Base-by-base conservation (phyloP, 2,329 filamentous ascomycete species). In the Zasmidium angulare region DNA sequence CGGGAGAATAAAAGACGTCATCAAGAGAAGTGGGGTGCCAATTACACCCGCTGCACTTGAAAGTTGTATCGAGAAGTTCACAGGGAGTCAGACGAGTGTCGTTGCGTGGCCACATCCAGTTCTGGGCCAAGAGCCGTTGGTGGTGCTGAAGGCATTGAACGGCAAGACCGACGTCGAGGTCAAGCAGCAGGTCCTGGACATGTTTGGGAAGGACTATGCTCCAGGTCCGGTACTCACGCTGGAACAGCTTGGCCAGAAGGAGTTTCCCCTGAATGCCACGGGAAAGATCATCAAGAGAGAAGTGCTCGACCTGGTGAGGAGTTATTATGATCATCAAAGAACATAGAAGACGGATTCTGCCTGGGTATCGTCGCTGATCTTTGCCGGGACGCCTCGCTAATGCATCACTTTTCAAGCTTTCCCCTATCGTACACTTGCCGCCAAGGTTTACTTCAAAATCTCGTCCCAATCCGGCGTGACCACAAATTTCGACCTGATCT, bases 401-500 rank as follows among this genome's bases (percentile, higher is more conserved):
- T 49, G 46, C 48, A 11, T 7, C 21, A 6, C 48, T 6, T 29
- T 43, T 43, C 36, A 17, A 43, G 12, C 36, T 19, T 19, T 43
- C 12, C 11, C 11, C 3, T 9, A 14, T 3, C 36, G n/a, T 17
- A 43, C 36, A 7, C n/a, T 43, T 43, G 9, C 4, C 11, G 20
- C 20, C 2, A 24, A 31, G 17, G 7, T 46, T 58, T 53, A 62
- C 49, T 56, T 64, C 56, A 81, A 71, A 61, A 86, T 79, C 66
- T 80, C 77, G 50, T 78, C 77, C 82, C 84, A 87, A 69, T 88
- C 80, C 14, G 86, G 86, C 53, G 79, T 82, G 31, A 87, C 81
- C 1, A 87, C 83, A 68, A 87, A 86, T 72, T 86, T 87, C 55
- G 83, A 84, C 71, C 82, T 84, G n/a, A 88, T 77, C 66, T 85